Conservation (phyloP, 2,329 filamentous ascomycete species). For the Esteya vermicola region DNA sequence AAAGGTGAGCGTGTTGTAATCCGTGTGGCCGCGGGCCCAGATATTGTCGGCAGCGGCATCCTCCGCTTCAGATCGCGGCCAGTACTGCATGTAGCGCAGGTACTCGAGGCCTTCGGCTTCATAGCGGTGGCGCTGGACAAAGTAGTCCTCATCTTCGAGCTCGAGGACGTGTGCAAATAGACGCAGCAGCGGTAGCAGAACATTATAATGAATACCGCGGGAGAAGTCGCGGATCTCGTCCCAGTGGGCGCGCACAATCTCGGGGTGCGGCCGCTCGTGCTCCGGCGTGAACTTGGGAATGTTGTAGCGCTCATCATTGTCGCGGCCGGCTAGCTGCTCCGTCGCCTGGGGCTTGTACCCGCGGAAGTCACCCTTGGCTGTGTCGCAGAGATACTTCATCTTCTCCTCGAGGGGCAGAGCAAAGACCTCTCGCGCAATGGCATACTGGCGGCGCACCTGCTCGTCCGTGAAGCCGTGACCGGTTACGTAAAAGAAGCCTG, state of each 20-base stretch:
- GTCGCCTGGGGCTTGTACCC: conserved; percentile 29
- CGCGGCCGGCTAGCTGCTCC: conserved; percentile 19
- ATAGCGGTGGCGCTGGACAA: conserved; percentile 39
- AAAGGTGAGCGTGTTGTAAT: conserved; percentile 11
- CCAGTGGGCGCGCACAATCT: conserved; percentile 29
- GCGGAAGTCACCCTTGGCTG: conserved; percentile 32
- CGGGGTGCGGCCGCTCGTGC: conserved; percentile 27
- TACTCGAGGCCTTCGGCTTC: conserved; percentile 38
- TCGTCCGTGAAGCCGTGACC: conserved; percentile 41
- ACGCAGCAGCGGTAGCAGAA: conserved; percentile 36
- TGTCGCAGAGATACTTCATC: conserved; percentile 28
- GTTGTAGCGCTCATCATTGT: conserved; percentile 46
- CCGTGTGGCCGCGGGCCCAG: conserved; percentile 22
- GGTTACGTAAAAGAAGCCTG: conserved; percentile 39
- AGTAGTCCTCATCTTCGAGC: conserved; percentile 39
- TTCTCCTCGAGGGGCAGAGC: conserved; percentile 36
- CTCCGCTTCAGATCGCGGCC: conserved; percentile 16
- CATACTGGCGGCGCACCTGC: conserved; percentile 38
- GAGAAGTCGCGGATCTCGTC: conserved; percentile 40
- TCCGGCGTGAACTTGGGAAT: conserved; percentile 38
- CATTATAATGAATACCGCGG: conserved; percentile 25
- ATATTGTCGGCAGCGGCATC: conserved; percentile 18
- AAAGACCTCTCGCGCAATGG: conserved; percentile 34
- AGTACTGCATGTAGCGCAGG: conserved; percentile 44
- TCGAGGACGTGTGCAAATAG: conserved; percentile 44